Percentiles rank a stretch among this genome's conserved stretches.
Conservation (phyloP, 2,329 filamentous ascomycete species). For the Phialophora expanda region DNA sequence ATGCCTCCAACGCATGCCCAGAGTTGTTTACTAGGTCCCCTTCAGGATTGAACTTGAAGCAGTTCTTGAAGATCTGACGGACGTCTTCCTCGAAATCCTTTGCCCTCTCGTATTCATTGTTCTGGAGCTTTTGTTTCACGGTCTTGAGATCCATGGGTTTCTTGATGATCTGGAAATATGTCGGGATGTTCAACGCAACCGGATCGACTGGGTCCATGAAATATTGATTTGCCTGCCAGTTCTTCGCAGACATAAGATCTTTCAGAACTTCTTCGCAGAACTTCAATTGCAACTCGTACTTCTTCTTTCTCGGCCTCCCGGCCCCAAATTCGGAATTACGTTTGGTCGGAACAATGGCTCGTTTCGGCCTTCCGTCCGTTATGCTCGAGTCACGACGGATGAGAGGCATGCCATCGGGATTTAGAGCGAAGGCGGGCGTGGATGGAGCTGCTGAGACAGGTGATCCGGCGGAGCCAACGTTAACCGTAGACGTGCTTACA, state of each 20-base stretch:
- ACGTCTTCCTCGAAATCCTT: slow-evolving; percentile 88
- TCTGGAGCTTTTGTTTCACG: slow-evolving; percentile 76
- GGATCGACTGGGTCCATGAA: slow-evolving; percentile 90
- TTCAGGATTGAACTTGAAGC: slow-evolving; percentile 86
- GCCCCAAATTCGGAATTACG: slow-evolving; percentile 88
- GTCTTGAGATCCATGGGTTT: slow-evolving; percentile 93
- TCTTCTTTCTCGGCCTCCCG: slow-evolving; percentile 87
- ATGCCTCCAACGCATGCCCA: slow-evolving; percentile 72
- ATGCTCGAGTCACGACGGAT: slow-evolving; percentile 85
- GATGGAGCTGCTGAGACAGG: slow-evolving; percentile 52
- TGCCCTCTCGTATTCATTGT: slow-evolving; percentile 77
- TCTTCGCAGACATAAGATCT: slow-evolving; percentile 76
- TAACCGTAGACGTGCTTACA: slow-evolving; percentile 41
- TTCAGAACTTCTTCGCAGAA: slow-evolving; percentile 84
- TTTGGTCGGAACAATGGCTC: slow-evolving; percentile 89
- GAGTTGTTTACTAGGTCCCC: slow-evolving; percentile 74
- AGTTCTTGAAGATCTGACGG: slow-evolving; percentile 83
- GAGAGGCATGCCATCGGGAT: slow-evolving; percentile 76
- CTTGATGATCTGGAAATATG: slow-evolving; percentile 92
- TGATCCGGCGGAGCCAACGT: slow-evolving; percentile 49
- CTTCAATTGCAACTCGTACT: slow-evolving; percentile 82
- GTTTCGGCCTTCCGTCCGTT: slow-evolving; percentile 81
- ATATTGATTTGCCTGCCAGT: slow-evolving; percentile 69
- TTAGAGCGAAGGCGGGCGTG: slow-evolving; percentile 71
- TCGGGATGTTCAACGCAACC: slow-evolving; percentile 89